Percentiles rank a stretch among this genome's conserved stretches.
phyloP scores from a whole-genome alignment of 495 filamentous ascomycete genomes.

The Penicillium mononematosum region DNA sequence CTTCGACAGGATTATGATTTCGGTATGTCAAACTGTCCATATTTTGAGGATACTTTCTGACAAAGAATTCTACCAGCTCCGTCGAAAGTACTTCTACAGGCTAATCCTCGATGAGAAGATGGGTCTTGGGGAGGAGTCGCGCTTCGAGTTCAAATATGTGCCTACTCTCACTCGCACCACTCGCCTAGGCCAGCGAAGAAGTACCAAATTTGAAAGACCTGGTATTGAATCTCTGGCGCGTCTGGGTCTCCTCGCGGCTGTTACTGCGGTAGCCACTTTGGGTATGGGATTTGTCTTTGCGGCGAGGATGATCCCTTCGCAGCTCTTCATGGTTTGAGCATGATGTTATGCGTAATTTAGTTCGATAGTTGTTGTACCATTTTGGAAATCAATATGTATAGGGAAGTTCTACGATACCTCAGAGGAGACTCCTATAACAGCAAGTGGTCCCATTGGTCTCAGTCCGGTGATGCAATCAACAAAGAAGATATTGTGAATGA shows the following conservation, averaged over 20 bases:
- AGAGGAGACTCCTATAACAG: too few relatives aligned
- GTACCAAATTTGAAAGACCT: slow-evolving; percentile 21
- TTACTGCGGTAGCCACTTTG: slow-evolving; percentile 20
- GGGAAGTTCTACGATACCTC: too few relatives aligned
- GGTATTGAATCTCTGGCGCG: slow-evolving; percentile 34
- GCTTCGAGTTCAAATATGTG: slow-evolving; percentile 66
- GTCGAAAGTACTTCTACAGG: slow-evolving; percentile 53
- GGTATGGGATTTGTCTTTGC: slow-evolving; percentile 25
- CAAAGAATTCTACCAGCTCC: slow-evolving; percentile 22
- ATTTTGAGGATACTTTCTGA: not conserved
- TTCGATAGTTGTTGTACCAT: too few relatives aligned
- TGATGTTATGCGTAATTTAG: not conserved
- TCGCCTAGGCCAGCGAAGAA: slow-evolving; percentile 30
- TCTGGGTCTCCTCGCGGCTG: slow-evolving; percentile 30
- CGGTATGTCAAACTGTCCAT: slow-evolving; percentile 21
- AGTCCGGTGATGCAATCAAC: too few relatives aligned
- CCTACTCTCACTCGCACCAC: slow-evolving; percentile 47
- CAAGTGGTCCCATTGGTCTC: too few relatives aligned
- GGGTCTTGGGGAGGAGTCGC: slow-evolving; percentile 55
- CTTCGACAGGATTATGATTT: slow-evolving; percentile 59
- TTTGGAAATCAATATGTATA: too few relatives aligned
- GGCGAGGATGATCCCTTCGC: slow-evolving; percentile 19
- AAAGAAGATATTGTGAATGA: too few relatives aligned
- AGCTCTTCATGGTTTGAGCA: slow-evolving; percentile 14
- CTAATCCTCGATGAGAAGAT: slow-evolving; percentile 56